These are phyloP conservation scores for Dendrostoma leiphaemia DNA, from an alignment of 2,329 filamentous ascomycete species.

Conservation along the genomic window DNA sequence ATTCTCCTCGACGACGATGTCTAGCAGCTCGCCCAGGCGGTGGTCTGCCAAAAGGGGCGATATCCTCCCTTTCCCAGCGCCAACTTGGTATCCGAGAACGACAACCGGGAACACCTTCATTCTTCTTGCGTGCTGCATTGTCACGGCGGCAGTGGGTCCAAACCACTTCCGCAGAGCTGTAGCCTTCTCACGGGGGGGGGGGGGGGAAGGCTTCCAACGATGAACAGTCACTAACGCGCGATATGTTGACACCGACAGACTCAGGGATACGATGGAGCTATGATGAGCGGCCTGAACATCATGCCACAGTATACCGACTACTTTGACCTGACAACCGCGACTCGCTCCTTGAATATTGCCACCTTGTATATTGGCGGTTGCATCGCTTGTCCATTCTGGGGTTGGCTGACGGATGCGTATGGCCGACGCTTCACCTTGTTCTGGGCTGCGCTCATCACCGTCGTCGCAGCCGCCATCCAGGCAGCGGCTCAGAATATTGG, in stretches of 20 bases:
- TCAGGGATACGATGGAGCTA: constrained; percentile 9
- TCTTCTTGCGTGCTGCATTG: constrained; percentile 7
- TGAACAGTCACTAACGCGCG: too few relatives aligned
- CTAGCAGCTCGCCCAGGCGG: background rate
- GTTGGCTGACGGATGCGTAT: constrained; percentile 39
- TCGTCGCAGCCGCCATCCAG: constrained; percentile 45
- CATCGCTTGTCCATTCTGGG: constrained; percentile 41
- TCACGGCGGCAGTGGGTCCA: constrained; percentile 9
- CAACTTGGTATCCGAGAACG: constrained; percentile 1
- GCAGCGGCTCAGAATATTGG: constrained; percentile 46
- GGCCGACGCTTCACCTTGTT: constrained; percentile 44
- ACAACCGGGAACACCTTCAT: constrained; percentile 4
- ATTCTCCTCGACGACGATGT: background rate
- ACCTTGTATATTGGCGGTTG: constrained; percentile 51
- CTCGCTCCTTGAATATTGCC: constrained; percentile 52
- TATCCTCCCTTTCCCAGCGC: constrained; percentile 5
- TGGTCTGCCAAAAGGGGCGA: background rate
- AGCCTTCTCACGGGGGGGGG: too few relatives aligned
- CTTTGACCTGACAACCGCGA: constrained; percentile 51
- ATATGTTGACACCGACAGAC: too few relatives aligned
- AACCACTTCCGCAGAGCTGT: too few relatives aligned
- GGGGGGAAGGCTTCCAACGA: too few relatives aligned
- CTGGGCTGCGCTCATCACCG: constrained; percentile 36
- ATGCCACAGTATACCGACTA: constrained; percentile 55
- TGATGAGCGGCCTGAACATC: constrained; percentile 48